phyloP scores from a whole-genome alignment of 225 moss, liverwort and hornwort genomes.

The Thuidium tamariscinum region DNA sequence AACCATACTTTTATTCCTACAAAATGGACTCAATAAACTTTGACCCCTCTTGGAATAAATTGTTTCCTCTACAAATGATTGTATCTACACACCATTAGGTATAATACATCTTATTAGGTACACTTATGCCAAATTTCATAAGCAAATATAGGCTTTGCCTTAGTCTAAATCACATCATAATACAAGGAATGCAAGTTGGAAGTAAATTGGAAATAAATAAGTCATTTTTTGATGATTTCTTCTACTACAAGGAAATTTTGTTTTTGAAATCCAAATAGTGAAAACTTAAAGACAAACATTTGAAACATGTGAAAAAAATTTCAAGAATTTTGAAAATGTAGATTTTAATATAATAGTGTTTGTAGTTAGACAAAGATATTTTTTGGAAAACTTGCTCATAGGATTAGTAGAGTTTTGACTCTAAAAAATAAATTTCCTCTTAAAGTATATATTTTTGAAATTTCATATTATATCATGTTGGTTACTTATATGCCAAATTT shows the following conservation, averaged over 20 bases:
- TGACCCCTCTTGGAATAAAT: neutral
- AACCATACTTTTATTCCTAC: neutral
- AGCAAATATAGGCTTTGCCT: rapidly evolving
- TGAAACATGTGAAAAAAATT: rapidly evolving
- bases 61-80: neutral
- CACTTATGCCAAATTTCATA: neutral
- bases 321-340: neutral
- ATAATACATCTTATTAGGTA: neutral
- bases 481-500: neutral
- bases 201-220: neutral
- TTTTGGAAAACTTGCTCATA: neutral
- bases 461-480: neutral
- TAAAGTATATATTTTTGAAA: too few species aligned
- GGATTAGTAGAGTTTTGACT: neutral
- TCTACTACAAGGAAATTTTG: rapidly evolving
- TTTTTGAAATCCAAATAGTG: rapidly evolving
- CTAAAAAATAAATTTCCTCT: neutral
- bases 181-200: neutral
- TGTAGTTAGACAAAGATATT: neutral
- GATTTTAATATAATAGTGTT: neutral
- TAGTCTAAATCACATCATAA: neutral
- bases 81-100: rapidly evolving
- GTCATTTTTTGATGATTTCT: neutral
- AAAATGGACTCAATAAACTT: neutral
- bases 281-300: neutral